Percentiles rank a stretch among this genome's conserved stretches.
These are phyloP conservation scores for Panicum hallii DNA, from an alignment of 202 grass and related monocot genomes.

Conservation along the genomic window DNA sequence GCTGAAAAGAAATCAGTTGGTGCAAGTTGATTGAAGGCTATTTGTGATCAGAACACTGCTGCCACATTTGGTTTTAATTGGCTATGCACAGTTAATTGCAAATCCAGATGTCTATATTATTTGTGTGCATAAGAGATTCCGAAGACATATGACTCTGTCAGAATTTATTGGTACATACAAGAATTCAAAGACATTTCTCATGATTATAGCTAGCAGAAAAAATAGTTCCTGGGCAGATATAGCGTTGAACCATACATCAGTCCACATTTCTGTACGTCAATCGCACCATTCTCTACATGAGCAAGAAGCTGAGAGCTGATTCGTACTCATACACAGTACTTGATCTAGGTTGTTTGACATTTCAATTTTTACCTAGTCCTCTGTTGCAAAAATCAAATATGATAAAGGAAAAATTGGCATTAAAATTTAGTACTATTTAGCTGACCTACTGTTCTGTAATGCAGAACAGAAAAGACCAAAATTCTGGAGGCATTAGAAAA, in stretches of 20 bases:
- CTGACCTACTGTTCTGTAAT: not conserved
- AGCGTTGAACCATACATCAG: not conserved
- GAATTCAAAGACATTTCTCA: not conserved
- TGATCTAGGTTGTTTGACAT: not conserved
- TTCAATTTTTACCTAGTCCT: not conserved
- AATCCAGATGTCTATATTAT: not conserved
- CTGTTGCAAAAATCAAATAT: not conserved
- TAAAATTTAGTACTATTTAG: not conserved
- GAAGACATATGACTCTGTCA: not conserved
- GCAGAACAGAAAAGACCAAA: slow-evolving; percentile 9
- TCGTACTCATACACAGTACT: not conserved
- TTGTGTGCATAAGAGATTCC: not conserved
- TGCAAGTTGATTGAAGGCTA: not conserved
- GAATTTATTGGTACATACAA: not conserved
- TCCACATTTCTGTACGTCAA: not conserved
- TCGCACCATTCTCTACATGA: not conserved
- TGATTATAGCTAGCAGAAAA: not conserved
- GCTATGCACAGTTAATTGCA: not conserved
- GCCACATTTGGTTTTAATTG: not conserved
- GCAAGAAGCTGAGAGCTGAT: not conserved
- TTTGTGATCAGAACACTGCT: not conserved
- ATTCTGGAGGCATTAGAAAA: not conserved
- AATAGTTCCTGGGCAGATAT: not conserved
- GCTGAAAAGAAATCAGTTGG: slow-evolving; percentile 17
- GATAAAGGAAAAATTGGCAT: not conserved